phyloP scores from a whole-genome alignment of 768 basidiomycete genomes.

The Boletus coccyginus region DNA sequence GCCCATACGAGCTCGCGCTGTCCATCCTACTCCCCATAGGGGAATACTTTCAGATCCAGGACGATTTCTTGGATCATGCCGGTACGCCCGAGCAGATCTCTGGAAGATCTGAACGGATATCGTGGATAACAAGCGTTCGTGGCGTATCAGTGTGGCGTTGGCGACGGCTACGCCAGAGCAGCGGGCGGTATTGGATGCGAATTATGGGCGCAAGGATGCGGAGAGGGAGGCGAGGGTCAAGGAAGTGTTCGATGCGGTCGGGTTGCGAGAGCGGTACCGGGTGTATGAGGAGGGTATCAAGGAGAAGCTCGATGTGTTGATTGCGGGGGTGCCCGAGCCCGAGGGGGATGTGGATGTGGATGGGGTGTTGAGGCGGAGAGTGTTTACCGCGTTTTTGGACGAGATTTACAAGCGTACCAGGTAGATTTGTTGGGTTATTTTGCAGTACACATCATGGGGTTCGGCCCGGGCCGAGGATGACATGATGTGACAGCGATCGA shows the following conservation, averaged over 20 bases:
- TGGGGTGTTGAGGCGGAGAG: constrained; percentile 49
- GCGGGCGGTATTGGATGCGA: constrained; percentile 56
- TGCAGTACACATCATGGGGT: too few species aligned
- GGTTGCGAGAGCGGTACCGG: constrained; percentile 61
- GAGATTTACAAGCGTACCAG: not conserved
- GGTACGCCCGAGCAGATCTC: constrained; percentile 88
- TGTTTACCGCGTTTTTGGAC: not conserved
- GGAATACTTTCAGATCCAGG: constrained; percentile 98
- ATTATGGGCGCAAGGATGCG: constrained; percentile 59
- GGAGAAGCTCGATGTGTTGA: constrained; percentile 59
- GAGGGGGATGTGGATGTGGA: constrained; percentile 36
- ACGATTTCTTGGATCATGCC: constrained; percentile 93
- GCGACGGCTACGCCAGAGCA: constrained; percentile 53
- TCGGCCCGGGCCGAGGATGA: too few species aligned
- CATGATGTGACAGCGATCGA: too few species aligned
- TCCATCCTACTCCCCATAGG: constrained; percentile 89
- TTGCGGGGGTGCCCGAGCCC: constrained; percentile 69
- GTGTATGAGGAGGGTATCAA: constrained; percentile 80
- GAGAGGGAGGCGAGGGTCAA: constrained; percentile 57
- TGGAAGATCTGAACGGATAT: constrained; percentile 99
- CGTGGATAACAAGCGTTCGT: constrained; percentile 97
- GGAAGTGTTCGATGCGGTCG: constrained; percentile 67
- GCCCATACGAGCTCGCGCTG: constrained; percentile 70
- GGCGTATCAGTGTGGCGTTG: constrained; percentile 91
- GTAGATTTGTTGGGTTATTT: not conserved